These are phyloP conservation scores for Candida bentonensis DNA, from an alignment of 805 yeast genomes.

Conservation along the genomic window DNA sequence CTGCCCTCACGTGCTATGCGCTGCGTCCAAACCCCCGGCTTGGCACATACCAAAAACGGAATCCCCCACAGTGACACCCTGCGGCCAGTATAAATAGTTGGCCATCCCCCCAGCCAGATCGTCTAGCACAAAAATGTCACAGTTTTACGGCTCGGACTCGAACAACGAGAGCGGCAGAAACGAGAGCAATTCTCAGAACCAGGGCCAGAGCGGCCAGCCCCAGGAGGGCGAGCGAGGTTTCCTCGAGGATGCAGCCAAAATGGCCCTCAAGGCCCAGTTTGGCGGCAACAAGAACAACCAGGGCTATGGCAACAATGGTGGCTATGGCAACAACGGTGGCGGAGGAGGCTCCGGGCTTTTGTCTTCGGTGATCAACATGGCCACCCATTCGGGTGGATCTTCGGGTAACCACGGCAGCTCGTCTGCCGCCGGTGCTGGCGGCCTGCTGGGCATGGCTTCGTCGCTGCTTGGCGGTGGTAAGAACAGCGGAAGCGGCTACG, in stretches of 20 bases:
- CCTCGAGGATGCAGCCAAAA: not conserved
- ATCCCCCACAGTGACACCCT: too few species aligned
- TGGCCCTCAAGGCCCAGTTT: not conserved
- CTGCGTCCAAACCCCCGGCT: too few species aligned
- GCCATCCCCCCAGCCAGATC: too few species aligned
- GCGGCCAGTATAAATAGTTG: too few species aligned
- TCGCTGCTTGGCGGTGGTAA: not conserved
- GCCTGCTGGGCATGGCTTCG: not conserved
- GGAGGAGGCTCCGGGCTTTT: not conserved
- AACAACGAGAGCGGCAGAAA: not conserved
- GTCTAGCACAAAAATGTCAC: too few species aligned
- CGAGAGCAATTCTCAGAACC: not conserved
- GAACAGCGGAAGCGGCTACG: conserved; percentile 18
- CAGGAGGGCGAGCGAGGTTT: not conserved
- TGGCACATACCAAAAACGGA: too few species aligned
- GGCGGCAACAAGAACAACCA: not conserved
- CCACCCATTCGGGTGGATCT: not conserved
- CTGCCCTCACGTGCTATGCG: too few species aligned
- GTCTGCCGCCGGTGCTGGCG: not conserved
- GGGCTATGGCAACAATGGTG: conserved; percentile 2
- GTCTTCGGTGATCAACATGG: not conserved
- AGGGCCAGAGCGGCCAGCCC: not conserved
- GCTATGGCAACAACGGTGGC: not conserved
- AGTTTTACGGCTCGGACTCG: not conserved
- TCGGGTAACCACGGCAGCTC: not conserved